Evolutionary conservation across 805 yeast species (phyloP).

Genomic region (Kodamaea hsintzibuensis): DNA sequence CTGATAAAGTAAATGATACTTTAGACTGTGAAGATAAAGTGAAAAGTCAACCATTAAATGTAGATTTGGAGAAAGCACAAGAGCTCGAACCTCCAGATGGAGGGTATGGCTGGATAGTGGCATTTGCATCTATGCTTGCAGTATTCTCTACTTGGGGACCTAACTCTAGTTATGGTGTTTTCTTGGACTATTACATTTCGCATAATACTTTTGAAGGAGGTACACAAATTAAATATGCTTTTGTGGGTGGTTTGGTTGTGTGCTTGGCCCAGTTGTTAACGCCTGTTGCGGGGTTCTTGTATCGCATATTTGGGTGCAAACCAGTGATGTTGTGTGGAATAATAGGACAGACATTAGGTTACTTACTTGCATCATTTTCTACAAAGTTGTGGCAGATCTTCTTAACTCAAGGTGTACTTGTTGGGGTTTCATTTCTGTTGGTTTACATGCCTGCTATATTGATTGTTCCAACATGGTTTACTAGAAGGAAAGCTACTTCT

Average conservation of each 20-base stretch:
- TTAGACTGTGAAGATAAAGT: neutral
- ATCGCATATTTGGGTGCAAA: slow-evolving; percentile 46
- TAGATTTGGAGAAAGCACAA: neutral
- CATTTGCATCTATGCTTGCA: slow-evolving; percentile 48
- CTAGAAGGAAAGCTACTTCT: slow-evolving; percentile 59
- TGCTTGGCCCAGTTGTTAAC: slow-evolving; percentile 31
- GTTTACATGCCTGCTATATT: slow-evolving; percentile 39
- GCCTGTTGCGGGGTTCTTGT: slow-evolving; percentile 48
- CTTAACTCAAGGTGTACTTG: slow-evolving; percentile 66
- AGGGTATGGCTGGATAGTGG: slow-evolving; percentile 69
- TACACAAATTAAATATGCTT: slow-evolving; percentile 57
- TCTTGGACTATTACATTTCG: slow-evolving; percentile 56
- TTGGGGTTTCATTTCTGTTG: slow-evolving; percentile 49
- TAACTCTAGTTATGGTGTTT: slow-evolving; percentile 65
- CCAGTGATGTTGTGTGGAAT: slow-evolving; percentile 48
- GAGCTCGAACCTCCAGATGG: slow-evolving; percentile 42
- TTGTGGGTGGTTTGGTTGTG: slow-evolving; percentile 62
- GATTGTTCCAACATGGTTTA: slow-evolving; percentile 58
- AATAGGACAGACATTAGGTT: slow-evolving; percentile 51
- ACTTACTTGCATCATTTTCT: slow-evolving; percentile 60
- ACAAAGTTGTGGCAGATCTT: slow-evolving; percentile 64
- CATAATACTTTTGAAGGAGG: slow-evolving; percentile 55
- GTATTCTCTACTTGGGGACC: slow-evolving; percentile 75
- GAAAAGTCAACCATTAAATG: neutral
- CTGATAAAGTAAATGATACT: neutral